These are phyloP conservation scores for Begonia fuchsioides DNA, from an alignment of 306 rosid genomes.

Conservation along the genomic window DNA sequence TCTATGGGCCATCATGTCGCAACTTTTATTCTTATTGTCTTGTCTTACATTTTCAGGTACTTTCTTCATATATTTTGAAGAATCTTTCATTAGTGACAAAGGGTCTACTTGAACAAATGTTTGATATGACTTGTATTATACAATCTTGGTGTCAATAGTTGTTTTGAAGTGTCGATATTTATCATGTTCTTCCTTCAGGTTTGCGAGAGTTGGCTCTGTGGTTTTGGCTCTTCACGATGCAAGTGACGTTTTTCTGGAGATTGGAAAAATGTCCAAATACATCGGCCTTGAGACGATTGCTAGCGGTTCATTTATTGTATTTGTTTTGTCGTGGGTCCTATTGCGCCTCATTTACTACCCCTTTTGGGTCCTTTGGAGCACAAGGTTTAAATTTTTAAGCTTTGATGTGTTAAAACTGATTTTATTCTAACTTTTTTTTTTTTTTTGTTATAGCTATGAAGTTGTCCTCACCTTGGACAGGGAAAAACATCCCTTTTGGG, in stretches of 20 bases:
- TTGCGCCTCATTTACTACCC: slow-evolving; percentile 79
- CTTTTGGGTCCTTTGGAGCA: slow-evolving; percentile 87
- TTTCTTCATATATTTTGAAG: slow-evolving; percentile 11
- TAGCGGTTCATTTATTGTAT: slow-evolving; percentile 67
- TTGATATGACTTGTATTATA: no score
- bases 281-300: slow-evolving; percentile 63
- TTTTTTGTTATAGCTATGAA: slow-evolving; percentile 60
- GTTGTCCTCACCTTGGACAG: slow-evolving; percentile 38
- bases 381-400: slow-evolving; percentile 38
- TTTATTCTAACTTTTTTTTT: background rate
- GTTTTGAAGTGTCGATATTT: background rate
- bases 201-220: slow-evolving; percentile 79
- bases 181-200: slow-evolving; percentile 36
- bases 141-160: no score
- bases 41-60: slow-evolving; percentile 76
- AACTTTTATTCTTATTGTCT: slow-evolving; percentile 53
- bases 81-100: slow-evolving; percentile 8
- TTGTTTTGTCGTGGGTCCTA: slow-evolving; percentile 63
- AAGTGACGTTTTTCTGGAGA: slow-evolving; percentile 80
- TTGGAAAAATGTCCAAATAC: slow-evolving; percentile 92
- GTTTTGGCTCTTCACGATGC: slow-evolving; percentile 95
- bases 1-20: slow-evolving; percentile 96
- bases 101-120: background rate
- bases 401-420: background rate
- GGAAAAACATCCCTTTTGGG: slow-evolving; percentile 36